phyloP scores from a whole-genome alignment of 805 yeast genomes.

The Schizosaccharomyces cryophilus region DNA sequence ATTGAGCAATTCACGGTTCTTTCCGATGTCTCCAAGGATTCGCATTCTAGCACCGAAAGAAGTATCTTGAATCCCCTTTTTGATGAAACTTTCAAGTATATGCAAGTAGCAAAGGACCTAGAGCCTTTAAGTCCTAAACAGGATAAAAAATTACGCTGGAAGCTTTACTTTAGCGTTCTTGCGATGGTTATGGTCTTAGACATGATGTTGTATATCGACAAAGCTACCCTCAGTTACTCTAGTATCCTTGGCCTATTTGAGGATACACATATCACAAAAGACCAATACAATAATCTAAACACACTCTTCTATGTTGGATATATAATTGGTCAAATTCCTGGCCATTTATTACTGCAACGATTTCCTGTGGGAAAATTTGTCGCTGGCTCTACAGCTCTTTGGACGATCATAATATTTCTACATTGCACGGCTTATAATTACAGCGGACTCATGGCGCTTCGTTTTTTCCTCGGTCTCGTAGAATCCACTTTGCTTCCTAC shows the following conservation, averaged over 20 bases:
- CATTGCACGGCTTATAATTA: constrained; percentile 22
- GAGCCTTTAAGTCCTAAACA: not conserved
- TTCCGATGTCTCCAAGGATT: not conserved
- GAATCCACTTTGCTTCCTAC: constrained; percentile 33
- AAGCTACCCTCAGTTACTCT: constrained; percentile 26
- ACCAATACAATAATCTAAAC: constrained; percentile 20
- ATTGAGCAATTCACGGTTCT: too few species aligned
- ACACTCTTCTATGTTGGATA: constrained; percentile 24
- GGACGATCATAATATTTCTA: constrained; percentile 26
- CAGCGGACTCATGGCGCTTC: constrained; percentile 21
- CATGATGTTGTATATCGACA: constrained; percentile 26
- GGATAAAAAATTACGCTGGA: not conserved
- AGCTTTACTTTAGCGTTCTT: not conserved
- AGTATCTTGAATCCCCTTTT: not conserved
- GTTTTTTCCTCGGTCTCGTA: constrained; percentile 26
- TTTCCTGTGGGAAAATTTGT: constrained; percentile 22
- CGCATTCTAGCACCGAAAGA: not conserved
- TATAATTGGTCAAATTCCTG: constrained; percentile 22
- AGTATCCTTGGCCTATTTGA: constrained; percentile 26
- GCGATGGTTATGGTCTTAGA: constrained; percentile 5
- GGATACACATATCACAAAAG: constrained; percentile 23
- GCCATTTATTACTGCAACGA: constrained; percentile 19
- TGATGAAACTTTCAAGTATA: not conserved
- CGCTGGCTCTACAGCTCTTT: constrained; percentile 17
- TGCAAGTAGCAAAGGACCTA: not conserved